These are phyloP conservation scores for Dendrocalamus latiflorus DNA, from an alignment of 202 grass and related monocot species.

Conservation along the genomic window DNA sequence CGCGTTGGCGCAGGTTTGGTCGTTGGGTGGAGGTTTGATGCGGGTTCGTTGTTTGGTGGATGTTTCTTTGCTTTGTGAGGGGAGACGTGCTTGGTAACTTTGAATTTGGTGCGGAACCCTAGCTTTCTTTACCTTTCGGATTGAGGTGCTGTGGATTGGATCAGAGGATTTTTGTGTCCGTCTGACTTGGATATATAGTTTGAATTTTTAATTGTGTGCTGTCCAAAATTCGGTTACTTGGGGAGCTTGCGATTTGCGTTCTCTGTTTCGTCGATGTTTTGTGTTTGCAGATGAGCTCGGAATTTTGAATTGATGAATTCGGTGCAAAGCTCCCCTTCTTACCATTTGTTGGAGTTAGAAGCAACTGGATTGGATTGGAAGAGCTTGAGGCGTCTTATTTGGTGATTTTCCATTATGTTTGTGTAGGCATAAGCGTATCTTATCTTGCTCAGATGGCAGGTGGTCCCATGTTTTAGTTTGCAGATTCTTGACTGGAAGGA, in stretches of 20 bases:
- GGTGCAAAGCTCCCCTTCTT: background rate
- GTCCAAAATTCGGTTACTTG: background rate
- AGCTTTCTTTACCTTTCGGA: conserved; percentile 4
- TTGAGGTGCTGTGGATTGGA: conserved; percentile 6
- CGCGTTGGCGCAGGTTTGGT: background rate
- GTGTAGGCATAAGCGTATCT: background rate
- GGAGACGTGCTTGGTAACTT: conserved; percentile 19
- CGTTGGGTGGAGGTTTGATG: background rate
- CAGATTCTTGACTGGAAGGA: background rate
- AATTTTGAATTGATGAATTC: background rate
- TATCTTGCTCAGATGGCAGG: background rate
- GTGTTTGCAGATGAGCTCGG: background rate
- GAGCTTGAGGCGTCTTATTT: background rate
- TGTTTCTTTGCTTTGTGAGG: background rate
- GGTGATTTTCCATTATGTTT: background rate
- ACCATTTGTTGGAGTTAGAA: background rate
- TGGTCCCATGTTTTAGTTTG: background rate
- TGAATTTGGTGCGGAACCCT: conserved; percentile 51
- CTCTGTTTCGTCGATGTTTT: background rate
- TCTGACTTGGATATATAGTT: conserved; percentile 6
- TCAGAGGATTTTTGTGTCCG: background rate
- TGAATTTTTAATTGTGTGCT: no score
- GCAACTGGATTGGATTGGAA: background rate
- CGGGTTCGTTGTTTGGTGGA: background rate
- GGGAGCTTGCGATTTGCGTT: background rate